Evolutionary conservation across 345 rosid species (phyloP), one percentile per base, ranked within the genome.

Genomic region (Crucihimalaya himalaica): DNA sequence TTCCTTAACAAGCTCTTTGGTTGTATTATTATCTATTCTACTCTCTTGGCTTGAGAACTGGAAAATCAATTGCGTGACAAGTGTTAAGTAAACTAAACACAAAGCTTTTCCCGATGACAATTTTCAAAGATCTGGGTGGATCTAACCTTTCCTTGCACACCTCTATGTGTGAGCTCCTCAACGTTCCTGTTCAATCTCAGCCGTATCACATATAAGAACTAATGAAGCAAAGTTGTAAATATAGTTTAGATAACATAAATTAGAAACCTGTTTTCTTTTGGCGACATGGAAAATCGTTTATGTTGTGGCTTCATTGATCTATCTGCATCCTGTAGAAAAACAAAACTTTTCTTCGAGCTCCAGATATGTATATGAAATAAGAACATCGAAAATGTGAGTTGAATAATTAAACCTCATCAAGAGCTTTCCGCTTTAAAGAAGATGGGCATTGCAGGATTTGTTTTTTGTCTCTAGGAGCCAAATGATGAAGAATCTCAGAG

Each of bases 381-480:
- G 13, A 63, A 46, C 23, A 70, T 31, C 0, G 23, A 50, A 72
- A 64, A 28, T 34, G 43, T 55, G 65, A 42, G 45, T 46, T 39
- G 34, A 51, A 27, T 55, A 8, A 45, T 55, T 55, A 37, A 48
- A 63, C 70, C 72, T 92, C 92, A 93, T 87, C 87, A 56, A 29
- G 64, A 43, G 73, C 79, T 86, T 91, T 91, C 58, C 99, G 79
- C 74, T 95, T 95, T 63, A 91, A 79, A 58, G 90, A 85, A 70
- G 87, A 53, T 28, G 66, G 80, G 11, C 65, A 77, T 19, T 3
- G 56, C 47, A 71, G 74, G 16, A 71, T 57, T 72, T 76, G 79
- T 54, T 56, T 83, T 76, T 81, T 76, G 32, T 72, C 66, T 29
- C 68, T 80, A 34, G 60, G 71, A 79, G 70, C 67, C 72, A 83